These are phyloP conservation scores for Passalora sequoiae DNA, from an alignment of 2,329 filamentous ascomycete species.

Conservation along the genomic window DNA sequence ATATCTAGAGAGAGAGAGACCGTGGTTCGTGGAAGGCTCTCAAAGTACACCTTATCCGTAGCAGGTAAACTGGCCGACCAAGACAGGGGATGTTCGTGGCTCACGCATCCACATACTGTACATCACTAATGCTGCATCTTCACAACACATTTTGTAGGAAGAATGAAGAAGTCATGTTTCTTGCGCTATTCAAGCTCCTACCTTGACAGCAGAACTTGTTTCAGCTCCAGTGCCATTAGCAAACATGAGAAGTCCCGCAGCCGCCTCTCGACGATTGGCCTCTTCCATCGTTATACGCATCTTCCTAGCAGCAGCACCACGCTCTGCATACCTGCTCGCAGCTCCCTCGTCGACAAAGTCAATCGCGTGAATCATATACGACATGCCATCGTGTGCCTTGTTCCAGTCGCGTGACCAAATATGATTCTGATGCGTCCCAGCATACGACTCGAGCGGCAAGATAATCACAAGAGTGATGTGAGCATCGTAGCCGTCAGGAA, in stretches of 20 bases:
- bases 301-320: conserved; percentile 45
- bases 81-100: too few relatives aligned
- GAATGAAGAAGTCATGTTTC: too few relatives aligned
- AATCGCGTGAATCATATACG: conserved; percentile 75
- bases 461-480: conserved; percentile 84
- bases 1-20: too few relatives aligned
- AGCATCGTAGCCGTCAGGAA: conserved; percentile 67
- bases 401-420: conserved; percentile 78
- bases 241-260: conserved; percentile 30
- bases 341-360: conserved; percentile 78
- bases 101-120: too few relatives aligned
- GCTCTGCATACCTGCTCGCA: conserved; percentile 42
- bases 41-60: too few relatives aligned
- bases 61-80: too few relatives aligned
- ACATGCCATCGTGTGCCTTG: conserved; percentile 75
- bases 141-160: too few relatives aligned
- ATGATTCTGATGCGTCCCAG: conserved; percentile 69
- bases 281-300: conserved; percentile 43
- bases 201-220: conserved; percentile 10
- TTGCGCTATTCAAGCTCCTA: conserved; percentile 19
- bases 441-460: conserved; percentile 71
- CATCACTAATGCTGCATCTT: too few relatives aligned
- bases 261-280: conserved; percentile 30
- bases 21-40: too few relatives aligned
- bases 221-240: conserved; percentile 15